Evolutionary conservation across 176 grass and related monocot genomes (phyloP), one percentile per base, ranked within the genome.

Genomic region (Zea luxurians): DNA sequence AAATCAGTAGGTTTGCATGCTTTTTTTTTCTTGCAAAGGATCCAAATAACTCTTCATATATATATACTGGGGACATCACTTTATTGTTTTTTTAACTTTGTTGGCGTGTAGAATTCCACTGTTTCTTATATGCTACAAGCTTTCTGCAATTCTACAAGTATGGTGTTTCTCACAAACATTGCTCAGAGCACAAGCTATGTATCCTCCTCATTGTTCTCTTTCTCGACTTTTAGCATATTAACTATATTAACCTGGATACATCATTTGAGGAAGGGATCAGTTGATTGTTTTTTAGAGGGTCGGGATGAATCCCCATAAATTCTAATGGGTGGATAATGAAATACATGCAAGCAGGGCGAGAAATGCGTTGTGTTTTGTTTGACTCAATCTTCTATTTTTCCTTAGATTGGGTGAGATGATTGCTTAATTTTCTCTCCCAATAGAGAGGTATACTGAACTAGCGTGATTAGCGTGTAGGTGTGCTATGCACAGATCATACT

Each of bases 301-400:
- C 18, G 54, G n/a, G 54, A 20, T 20, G 54, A 20, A 58, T 58
- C n/a, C n/a, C 7, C 0, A 1, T 58, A 58, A 58, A 20, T 58
- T 58, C 17, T 9, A 20, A 2, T 9, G 7, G 20, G 53, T 2
- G 2, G 20, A 20, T 1, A 68, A 66, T 66, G 43, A 42, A 50
- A 7, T 66, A 9, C 80, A 20, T 81, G 35, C 11, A 84, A 71
- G n/a, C 77, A 66, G 65, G 21, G 76, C 80, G 12, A 58, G 37
- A 68, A 68, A 68, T 18, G 34, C 55, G 63, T 43, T 53, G 16
- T 38, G 37, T 68, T 78, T 67, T 43, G 37, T 27, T 27, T 67
- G 3, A 54, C 21, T 21, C 76, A 41, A 20, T 49, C 10, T 42
- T 58, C 16, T 20, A 2, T 9, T 58, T 57, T 77, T 77, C 64